phyloP scores from a whole-genome alignment of 306 rosid species.

The Cicer bijugum region DNA sequence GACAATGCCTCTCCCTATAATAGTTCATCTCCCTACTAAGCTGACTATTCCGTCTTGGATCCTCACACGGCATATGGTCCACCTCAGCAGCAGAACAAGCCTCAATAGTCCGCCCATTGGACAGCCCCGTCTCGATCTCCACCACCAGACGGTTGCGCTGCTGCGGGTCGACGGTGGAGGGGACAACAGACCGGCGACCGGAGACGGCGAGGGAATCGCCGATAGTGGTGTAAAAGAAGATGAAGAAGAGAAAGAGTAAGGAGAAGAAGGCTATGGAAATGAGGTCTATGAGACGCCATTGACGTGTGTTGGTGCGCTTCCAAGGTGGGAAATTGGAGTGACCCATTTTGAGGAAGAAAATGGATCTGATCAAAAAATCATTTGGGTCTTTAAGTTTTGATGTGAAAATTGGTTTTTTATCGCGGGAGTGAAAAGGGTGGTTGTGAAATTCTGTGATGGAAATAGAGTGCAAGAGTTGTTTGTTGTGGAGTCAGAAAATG shows the following conservation, averaged over 20 bases:
- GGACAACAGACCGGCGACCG: constrained; percentile 73
- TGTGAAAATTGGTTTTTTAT: constrained; percentile 20
- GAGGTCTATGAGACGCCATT: constrained; percentile 83
- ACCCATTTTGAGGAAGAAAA: constrained; percentile 58
- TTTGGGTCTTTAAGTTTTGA: constrained; percentile 28
- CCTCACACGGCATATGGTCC: constrained; percentile 97
- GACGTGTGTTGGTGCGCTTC: constrained; percentile 62
- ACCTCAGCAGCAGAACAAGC: constrained; percentile 64
- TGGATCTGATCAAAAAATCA: constrained; percentile 68
- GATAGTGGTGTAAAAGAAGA: constrained; percentile 69
- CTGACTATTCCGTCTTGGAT: constrained; percentile 83
- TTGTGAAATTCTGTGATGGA: constrained; percentile 5
- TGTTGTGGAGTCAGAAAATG: background rate
- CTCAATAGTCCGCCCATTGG: constrained; percentile 50
- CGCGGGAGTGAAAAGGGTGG: constrained; percentile 2
- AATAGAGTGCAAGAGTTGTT: background rate
- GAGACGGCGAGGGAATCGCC: constrained; percentile 89
- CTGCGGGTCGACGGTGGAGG: constrained; percentile 67
- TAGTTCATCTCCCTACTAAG: constrained; percentile 89
- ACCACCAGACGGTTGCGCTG: constrained; percentile 68
- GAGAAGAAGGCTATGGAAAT: constrained; percentile 66
- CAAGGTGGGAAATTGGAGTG: constrained; percentile 72
- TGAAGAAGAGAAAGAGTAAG: constrained; percentile 70
- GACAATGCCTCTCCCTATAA: constrained; percentile 91
- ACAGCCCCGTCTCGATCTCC: constrained; percentile 60